phyloP scores from a whole-genome alignment of 2,329 filamentous ascomycete species.

The Colletotrichum tanaceti region DNA sequence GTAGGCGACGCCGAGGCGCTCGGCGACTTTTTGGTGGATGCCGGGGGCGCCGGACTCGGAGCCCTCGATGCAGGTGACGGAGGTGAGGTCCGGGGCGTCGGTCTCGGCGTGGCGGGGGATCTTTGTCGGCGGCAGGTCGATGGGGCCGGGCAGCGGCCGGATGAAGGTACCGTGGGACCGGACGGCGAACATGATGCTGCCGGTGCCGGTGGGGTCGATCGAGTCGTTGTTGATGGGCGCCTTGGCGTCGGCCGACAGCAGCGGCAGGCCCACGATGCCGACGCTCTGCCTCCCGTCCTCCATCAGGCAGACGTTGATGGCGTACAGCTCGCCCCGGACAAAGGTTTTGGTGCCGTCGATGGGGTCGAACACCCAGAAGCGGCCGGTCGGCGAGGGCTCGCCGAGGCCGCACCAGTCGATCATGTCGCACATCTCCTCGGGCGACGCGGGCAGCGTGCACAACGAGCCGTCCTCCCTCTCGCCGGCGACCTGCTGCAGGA shows the following conservation, averaged over 20 bases:
- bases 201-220: slow-evolving; percentile 56
- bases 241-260: slow-evolving; percentile 54
- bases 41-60: slow-evolving; percentile 61
- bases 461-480: slow-evolving; percentile 45
- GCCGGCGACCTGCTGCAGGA: slow-evolving; percentile 52
- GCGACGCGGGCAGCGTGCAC: slow-evolving; percentile 51
- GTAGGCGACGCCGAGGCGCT: slow-evolving; percentile 54
- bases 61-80: slow-evolving; percentile 60
- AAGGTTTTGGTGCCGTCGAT: slow-evolving; percentile 71
- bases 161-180: slow-evolving; percentile 61
- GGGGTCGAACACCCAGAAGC: slow-evolving; percentile 70
- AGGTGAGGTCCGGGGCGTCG: slow-evolving; percentile 49
- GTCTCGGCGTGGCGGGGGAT: slow-evolving; percentile 49
- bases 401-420: slow-evolving; percentile 64
- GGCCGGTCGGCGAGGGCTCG: slow-evolving; percentile 49
- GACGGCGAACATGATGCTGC: slow-evolving; percentile 64
- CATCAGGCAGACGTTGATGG: slow-evolving; percentile 67
- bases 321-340: slow-evolving; percentile 65
- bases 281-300: slow-evolving; percentile 62
- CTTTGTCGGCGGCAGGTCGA: slow-evolving; percentile 42
- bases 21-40: slow-evolving; percentile 59
- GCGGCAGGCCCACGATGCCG: slow-evolving; percentile 62
- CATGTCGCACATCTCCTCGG: slow-evolving; percentile 62
- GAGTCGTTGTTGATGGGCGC: slow-evolving; percentile 57
- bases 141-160: slow-evolving; percentile 51